These are phyloP conservation scores for Hypoxylon fragiforme DNA, from an alignment of 495 filamentous ascomycete genomes.

Conservation along the genomic window DNA sequence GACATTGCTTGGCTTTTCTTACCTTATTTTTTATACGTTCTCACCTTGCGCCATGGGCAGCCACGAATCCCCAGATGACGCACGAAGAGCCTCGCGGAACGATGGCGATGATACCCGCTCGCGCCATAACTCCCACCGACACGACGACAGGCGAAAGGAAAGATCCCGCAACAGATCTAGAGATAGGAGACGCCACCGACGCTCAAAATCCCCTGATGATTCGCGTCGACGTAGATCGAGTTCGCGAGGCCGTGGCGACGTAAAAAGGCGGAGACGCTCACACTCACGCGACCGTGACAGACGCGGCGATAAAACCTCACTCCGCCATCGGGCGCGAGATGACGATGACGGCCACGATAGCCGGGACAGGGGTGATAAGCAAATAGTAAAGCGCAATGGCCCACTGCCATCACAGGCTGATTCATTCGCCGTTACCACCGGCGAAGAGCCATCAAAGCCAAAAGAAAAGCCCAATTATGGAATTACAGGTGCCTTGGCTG, in stretches of 20 bases:
- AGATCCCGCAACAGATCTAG: conserved; percentile 36
- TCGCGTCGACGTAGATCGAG: conserved; percentile 39
- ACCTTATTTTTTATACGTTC: background rate
- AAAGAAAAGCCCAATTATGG: conserved; percentile 89
- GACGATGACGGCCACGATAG: conserved; percentile 22
- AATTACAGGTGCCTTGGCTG: conserved; percentile 78
- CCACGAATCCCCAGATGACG: conserved; percentile 11
- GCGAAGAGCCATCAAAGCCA: conserved; percentile 58
- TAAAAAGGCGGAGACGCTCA: conserved; percentile 12
- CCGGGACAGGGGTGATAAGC: conserved; percentile 22
- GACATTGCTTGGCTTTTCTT: background rate
- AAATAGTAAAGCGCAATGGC: conserved; percentile 47
- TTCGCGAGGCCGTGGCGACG: conserved; percentile 32
- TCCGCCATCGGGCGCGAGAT: conserved; percentile 24
- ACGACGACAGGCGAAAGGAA: conserved; percentile 22
- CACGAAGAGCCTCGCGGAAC: conserved; percentile 23
- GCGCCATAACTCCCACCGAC: conserved; percentile 28
- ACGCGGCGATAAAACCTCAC: conserved; percentile 13
- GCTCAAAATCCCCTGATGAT: conserved; percentile 44
- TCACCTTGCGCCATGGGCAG: conserved; percentile 14
- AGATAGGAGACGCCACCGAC: conserved; percentile 35
- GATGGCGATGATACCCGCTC: conserved; percentile 27
- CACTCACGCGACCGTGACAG: conserved; percentile 29
- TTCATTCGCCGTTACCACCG: conserved; percentile 62
- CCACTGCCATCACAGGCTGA: conserved; percentile 72